Evolutionary conservation across 192 early-diverging fungal genomes (phyloP).

Genomic region (Lobosporangium transversale): DNA sequence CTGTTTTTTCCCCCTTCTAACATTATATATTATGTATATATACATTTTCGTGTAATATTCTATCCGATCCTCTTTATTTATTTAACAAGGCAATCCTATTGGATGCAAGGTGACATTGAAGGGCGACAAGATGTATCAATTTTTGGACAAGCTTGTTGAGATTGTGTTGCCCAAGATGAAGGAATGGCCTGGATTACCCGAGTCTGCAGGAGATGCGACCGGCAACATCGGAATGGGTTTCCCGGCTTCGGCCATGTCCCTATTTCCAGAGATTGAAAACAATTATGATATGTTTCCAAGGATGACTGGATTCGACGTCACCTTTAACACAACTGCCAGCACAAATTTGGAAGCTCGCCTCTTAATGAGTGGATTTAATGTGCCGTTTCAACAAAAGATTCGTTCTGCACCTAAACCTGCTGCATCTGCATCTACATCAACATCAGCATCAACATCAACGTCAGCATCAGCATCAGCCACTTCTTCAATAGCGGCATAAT

Average conservation of each 20-base stretch:
- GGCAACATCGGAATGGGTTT: slow-evolving; percentile 90
- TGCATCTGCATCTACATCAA: slow-evolving; percentile 14
- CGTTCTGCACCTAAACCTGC: slow-evolving; percentile 25
- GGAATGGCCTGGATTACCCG: slow-evolving; percentile 86
- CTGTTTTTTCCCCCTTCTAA: not conserved
- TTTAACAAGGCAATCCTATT: slow-evolving; percentile 88
- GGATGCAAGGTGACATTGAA: slow-evolving; percentile 84
- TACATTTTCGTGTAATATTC: no score
- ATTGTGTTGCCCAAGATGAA: slow-evolving; percentile 93
- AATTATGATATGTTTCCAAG: slow-evolving; percentile 94
- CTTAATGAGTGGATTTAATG: slow-evolving; percentile 87
- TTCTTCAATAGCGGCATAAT: no score
- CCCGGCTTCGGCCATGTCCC: slow-evolving; percentile 81
- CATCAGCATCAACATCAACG: slow-evolving; percentile 9
- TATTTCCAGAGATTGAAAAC: slow-evolving; percentile 98
- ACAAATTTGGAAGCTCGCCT: slow-evolving; percentile 81
- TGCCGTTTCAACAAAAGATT: slow-evolving; percentile 78
- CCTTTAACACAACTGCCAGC: slow-evolving; percentile 83
- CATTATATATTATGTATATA: not conserved
- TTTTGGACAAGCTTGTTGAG: slow-evolving; percentile 95
- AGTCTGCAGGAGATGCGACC: slow-evolving; percentile 78
- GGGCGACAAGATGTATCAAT: slow-evolving; percentile 91
- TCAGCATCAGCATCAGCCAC: not conserved
- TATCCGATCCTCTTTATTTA: no score
- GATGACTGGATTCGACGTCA: slow-evolving; percentile 89